These are phyloP conservation scores for Malus asiatica DNA, from an alignment of 306 rosid genomes.

Conservation along the genomic window DNA sequence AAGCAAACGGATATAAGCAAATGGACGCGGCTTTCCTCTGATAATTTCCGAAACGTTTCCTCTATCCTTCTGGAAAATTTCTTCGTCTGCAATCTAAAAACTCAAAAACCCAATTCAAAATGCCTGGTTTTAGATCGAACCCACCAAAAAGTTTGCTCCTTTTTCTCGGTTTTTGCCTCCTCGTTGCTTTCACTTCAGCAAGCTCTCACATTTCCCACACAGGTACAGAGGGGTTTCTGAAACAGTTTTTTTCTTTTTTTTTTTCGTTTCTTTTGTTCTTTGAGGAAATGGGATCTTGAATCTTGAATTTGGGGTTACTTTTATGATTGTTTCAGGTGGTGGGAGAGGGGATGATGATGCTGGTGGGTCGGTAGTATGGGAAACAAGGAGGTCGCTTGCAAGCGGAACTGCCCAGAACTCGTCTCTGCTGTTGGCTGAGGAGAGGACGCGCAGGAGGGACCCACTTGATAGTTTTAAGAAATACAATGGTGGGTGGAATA, in stretches of 20 bases:
- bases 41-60: neutral
- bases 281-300: neutral
- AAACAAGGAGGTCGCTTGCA: slow-evolving; percentile 40
- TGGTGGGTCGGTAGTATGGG: slow-evolving; percentile 32
- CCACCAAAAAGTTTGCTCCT: neutral
- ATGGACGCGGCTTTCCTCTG: neutral
- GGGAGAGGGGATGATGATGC: slow-evolving; percentile 5
- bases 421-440: slow-evolving; percentile 50
- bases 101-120: slow-evolving; percentile 15
- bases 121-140: slow-evolving; percentile 29
- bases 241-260: too few species aligned
- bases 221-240: neutral
- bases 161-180: slow-evolving; percentile 10
- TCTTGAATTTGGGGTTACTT: neutral
- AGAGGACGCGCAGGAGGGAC: slow-evolving; percentile 51
- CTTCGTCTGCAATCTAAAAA: neutral
- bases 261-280: neutral
- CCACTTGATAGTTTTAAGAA: slow-evolving; percentile 30
- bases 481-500: slow-evolving; percentile 87
- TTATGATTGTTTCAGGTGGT: neutral
- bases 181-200: slow-evolving; percentile 7
- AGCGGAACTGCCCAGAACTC: slow-evolving; percentile 22
- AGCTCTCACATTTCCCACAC: slow-evolving; percentile 3
- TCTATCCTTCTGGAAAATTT: neutral
- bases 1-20: neutral